Evolutionary conservation across 179 eudicot species (phyloP).

Genomic region (Beta lomatogona): DNA sequence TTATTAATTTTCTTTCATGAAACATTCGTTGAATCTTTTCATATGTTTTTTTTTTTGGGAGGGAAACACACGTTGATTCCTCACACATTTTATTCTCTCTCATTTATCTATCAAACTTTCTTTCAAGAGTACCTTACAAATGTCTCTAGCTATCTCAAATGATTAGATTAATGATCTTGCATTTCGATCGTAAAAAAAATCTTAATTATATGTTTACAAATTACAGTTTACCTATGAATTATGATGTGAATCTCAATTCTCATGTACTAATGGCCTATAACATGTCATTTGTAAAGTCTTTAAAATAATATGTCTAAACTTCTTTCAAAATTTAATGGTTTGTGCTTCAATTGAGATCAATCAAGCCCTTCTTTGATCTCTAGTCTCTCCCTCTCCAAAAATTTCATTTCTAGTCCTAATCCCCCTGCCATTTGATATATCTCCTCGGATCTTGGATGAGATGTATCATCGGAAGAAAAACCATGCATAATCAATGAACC

Average conservation of each 20-base stretch:
- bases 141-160: neutral
- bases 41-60: neutral
- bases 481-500: conserved; percentile 58
- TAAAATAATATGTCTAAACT: neutral
- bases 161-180: neutral
- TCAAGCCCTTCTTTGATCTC: conserved; percentile 14
- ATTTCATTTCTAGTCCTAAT: conserved; percentile 65
- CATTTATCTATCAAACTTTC: too few species aligned
- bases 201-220: neutral
- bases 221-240: neutral
- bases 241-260: neutral
- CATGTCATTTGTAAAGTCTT: neutral
- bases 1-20: too few species aligned
- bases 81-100: too few species aligned
- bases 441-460: conserved; percentile 63
- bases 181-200: neutral
- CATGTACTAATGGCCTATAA: neutral
- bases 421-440: conserved; percentile 60
- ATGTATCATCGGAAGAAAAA: conserved; percentile 75
- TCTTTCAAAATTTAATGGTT: neutral
- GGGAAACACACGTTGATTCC: neutral
- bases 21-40: too few species aligned
- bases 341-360: conserved; percentile 20
- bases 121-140: neutral
- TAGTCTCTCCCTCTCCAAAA: conserved; percentile 35